These are phyloP conservation scores for Diaporthe sp. DNA, from an alignment of 2,329 filamentous ascomycete species.

Conservation along the genomic window DNA sequence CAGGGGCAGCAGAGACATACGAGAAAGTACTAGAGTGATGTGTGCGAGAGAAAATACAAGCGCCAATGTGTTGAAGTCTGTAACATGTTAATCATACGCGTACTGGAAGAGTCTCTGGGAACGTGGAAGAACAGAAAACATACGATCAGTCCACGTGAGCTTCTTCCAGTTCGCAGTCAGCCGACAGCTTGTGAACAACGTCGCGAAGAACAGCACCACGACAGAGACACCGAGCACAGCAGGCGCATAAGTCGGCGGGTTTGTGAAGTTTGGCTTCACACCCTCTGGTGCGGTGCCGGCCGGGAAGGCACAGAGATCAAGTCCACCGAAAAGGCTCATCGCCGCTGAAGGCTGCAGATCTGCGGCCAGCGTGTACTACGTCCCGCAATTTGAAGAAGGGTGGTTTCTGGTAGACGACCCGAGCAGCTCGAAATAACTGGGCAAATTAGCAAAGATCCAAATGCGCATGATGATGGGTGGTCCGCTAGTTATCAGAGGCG, in stretches of 20 bases:
- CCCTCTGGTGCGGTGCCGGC: slow-evolving; percentile 19
- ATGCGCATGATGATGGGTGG: not conserved
- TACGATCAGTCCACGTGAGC: slow-evolving; percentile 23
- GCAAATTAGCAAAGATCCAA: not conserved
- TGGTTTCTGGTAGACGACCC: not conserved
- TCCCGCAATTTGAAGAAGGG: not conserved
- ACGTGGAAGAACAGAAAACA: not conserved
- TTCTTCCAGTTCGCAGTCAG: slow-evolving; percentile 27
- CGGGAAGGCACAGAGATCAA: slow-evolving; percentile 16
- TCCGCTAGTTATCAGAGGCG: not conserved
- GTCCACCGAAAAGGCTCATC: not conserved
- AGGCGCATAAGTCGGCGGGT: slow-evolving; percentile 25
- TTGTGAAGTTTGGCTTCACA: slow-evolving; percentile 9
- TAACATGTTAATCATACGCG: not conserved
- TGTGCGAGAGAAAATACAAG: slow-evolving; percentile 7
- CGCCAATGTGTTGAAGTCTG: slow-evolving; percentile 12
- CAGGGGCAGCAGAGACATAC: not conserved
- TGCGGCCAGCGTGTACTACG: not conserved
- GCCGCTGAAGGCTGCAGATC: not conserved
- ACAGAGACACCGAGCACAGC: slow-evolving; percentile 6
- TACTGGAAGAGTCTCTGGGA: no score
- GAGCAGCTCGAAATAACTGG: not conserved
- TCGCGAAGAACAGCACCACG: slow-evolving; percentile 8
- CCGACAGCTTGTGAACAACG: slow-evolving; percentile 4
- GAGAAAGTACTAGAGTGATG: not conserved